phyloP scores from a whole-genome alignment of 73 alveolate genomes.

The Tetrahymena malaccensis region DNA sequence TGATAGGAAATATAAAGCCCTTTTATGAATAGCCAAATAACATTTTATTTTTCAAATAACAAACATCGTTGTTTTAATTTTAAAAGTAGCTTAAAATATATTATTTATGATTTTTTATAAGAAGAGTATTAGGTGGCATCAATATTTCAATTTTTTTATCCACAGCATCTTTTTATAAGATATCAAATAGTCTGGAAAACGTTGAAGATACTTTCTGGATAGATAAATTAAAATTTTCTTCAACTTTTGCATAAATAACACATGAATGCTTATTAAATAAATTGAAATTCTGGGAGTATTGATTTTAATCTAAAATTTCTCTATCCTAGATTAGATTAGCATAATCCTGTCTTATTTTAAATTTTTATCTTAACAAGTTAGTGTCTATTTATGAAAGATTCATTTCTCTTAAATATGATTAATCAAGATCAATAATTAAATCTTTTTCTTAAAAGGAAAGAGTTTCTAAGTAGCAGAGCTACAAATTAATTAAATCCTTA shows the following conservation, averaged over 20 bases:
- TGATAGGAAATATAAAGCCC: neutral
- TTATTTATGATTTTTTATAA: neutral
- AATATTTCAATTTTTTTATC: neutral
- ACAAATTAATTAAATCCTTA: neutral
- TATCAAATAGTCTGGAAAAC: neutral
- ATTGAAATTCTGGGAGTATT: neutral
- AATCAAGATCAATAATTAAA: neutral
- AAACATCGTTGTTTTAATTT: neutral
- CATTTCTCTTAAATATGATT: neutral
- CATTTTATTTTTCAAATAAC: neutral
- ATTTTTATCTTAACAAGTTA: neutral
- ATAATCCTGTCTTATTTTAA: neutral
- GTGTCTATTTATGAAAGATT: neutral
- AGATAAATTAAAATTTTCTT: neutral
- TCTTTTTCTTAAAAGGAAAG: neutral
- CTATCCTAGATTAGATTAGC: neutral
- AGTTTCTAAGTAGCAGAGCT: neutral
- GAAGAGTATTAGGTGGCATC: neutral
- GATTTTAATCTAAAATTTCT: neutral
- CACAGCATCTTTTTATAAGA: neutral
- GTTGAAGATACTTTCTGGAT: neutral
- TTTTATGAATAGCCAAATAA: neutral
- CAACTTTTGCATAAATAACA: neutral
- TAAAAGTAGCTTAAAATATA: neutral
- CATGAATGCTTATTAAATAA: neutral